These are phyloP conservation scores for Candida labiduridarum DNA, from an alignment of 1,139 yeast species.

Conservation along the genomic window DNA sequence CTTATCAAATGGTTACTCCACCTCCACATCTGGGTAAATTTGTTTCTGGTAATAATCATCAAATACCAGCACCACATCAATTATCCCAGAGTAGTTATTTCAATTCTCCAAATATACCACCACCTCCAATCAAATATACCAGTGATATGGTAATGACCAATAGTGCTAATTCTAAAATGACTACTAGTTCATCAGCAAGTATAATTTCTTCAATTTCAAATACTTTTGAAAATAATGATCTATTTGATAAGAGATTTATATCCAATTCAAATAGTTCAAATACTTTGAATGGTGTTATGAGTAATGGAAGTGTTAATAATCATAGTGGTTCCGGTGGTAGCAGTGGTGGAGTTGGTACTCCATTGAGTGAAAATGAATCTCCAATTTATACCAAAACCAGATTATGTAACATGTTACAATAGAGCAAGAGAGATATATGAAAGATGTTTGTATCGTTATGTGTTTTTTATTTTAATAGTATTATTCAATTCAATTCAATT, in stretches of 20 bases:
- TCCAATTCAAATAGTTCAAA: neutral
- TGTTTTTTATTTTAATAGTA: neutral
- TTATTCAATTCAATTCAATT: neutral
- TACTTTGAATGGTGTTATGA: neutral
- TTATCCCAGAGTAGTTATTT: slow-evolving; percentile 4
- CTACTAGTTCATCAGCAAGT: slow-evolving; percentile 5
- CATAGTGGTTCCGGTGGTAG: neutral
- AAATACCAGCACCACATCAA: slow-evolving; percentile 6
- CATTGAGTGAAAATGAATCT: slow-evolving; percentile 15
- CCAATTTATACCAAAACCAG: slow-evolving; percentile 10
- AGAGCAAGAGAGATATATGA: neutral
- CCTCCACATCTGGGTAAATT: slow-evolving; percentile 2
- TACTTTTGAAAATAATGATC: slow-evolving; percentile 7
- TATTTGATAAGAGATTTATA: slow-evolving; percentile 6
- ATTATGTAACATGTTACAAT: slow-evolving; percentile 5
- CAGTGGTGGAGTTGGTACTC: slow-evolving; percentile 9
- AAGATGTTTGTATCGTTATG: neutral
- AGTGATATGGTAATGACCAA: neutral
- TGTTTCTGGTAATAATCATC: neutral
- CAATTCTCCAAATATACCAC: slow-evolving; percentile 7
- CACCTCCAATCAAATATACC: slow-evolving; percentile 4
- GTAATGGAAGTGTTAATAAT: neutral
- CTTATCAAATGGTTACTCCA: slow-evolving; percentile 11
- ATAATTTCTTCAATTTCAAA: slow-evolving; percentile 5
- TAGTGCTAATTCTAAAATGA: slow-evolving; percentile 3